phyloP scores from a whole-genome alignment of 257 asterid genomes.

The Solanum chiquidenum region DNA sequence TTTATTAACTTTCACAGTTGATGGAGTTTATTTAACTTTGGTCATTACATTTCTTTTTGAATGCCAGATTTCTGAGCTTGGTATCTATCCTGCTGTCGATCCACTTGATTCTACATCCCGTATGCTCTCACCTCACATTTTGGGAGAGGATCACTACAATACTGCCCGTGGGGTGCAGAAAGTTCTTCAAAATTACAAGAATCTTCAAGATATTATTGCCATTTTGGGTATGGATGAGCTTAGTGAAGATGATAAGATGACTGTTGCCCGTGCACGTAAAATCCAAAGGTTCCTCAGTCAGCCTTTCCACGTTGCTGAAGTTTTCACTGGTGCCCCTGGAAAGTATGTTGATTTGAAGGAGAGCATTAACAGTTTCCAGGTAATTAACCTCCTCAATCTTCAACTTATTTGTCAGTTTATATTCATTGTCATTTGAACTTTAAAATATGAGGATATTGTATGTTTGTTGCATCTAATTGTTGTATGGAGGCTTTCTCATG shows the following conservation, averaged over 20 bases:
- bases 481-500: background rate
- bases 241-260: conserved; percentile 94
- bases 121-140: conserved; percentile 92
- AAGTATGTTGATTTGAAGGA: conserved; percentile 95
- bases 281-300: conserved; percentile 86
- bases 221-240: conserved; percentile 99
- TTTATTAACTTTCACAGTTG: background rate
- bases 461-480: background rate
- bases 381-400: conserved; percentile 4
- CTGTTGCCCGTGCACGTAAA: conserved; percentile 97
- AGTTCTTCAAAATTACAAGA: conserved; percentile 92
- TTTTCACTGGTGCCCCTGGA: conserved; percentile 96
- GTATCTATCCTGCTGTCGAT: conserved; percentile 97
- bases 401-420: background rate
- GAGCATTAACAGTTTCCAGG: conserved; percentile 92
- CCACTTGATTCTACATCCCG: conserved; percentile 97
- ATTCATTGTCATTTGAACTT: background rate
- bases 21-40: background rate
- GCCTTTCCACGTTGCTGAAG: conserved; percentile 99
- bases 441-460: background rate
- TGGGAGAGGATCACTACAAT: conserved; percentile 93
- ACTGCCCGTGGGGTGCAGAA: conserved; percentile 99
- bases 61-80: conserved; percentile 91
- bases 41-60: background rate
- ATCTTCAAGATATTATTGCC: conserved; percentile 98